A percentile compares a stretch with the other conserved stretches of the same genome.
phyloP scores from a whole-genome alignment of 192 early-diverging fungal genomes.

The Coemansia sp. region DNA sequence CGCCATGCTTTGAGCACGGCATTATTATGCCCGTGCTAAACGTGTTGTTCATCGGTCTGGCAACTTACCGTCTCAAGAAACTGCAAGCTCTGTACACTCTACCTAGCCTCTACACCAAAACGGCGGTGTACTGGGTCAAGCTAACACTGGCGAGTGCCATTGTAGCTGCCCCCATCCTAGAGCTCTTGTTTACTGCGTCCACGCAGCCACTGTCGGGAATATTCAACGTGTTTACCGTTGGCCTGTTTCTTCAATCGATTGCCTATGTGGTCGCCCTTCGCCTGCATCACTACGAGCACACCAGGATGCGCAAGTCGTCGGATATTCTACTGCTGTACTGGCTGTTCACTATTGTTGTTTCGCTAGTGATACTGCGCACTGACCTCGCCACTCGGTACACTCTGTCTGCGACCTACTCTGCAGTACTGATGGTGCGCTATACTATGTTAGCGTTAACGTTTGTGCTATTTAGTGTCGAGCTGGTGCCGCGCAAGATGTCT shows the following conservation, averaged over 20 bases:
- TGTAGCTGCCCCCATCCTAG: background rate
- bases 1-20: constrained; percentile 42
- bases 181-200: background rate
- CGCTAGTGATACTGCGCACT: constrained; percentile 26
- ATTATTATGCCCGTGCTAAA: constrained; percentile 13
- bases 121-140: constrained; percentile 21
- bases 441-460: background rate
- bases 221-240: constrained; percentile 14
- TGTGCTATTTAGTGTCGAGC: constrained; percentile 20
- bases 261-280: constrained; percentile 1
- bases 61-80: background rate
- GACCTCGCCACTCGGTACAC: background rate
- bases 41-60: constrained; percentile 11
- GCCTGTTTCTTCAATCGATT: constrained; percentile 12
- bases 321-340: constrained; percentile 33
- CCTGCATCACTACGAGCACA: constrained; percentile 32
- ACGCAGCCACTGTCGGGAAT: background rate
- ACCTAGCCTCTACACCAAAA: constrained; percentile 3
- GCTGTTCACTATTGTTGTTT: constrained; percentile 4
- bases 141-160: constrained; percentile 14
- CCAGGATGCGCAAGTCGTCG: constrained; percentile 16
- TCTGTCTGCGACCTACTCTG: too few species aligned
- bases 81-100: constrained; percentile 5
- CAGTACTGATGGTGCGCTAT: background rate
- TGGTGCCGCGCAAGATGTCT: constrained; percentile 16